phyloP scores from a whole-genome alignment of 148 eudicot species.

The Beta vulgaris region DNA sequence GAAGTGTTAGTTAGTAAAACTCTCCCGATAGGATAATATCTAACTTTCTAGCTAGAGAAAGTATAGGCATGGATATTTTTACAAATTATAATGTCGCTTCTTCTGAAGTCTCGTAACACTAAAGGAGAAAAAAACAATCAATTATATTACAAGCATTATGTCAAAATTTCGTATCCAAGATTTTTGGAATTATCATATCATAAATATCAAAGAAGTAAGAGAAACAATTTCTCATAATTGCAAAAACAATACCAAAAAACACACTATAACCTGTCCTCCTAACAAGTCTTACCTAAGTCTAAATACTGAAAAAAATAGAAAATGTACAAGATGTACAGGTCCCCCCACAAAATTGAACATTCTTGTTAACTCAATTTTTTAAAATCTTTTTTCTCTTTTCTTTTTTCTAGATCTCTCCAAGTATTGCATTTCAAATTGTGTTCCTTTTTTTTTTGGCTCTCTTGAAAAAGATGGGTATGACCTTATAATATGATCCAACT shows the following conservation, averaged over 20 bases:
- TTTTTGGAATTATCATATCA: conserved; percentile 19
- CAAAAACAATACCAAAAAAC: conserved; percentile 28
- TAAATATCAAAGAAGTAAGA: conserved; percentile 9
- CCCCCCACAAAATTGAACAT: conserved; percentile 28
- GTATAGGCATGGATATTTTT: no score
- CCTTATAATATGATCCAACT: conserved; percentile 5
- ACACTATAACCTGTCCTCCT: conserved; percentile 25
- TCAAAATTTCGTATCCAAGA: conserved; percentile 26
- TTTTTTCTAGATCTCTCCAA: not conserved
- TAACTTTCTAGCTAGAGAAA: no score
- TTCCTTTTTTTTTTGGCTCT: not conserved
- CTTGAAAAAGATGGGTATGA: conserved; percentile 7
- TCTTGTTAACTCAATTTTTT: conserved; percentile 8
- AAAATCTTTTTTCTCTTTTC: conserved; percentile 1
- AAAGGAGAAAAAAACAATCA: not conserved
- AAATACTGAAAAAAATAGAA: conserved; percentile 16
- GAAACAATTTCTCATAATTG: conserved; percentile 18
- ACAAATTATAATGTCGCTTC: no score
- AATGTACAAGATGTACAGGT: conserved; percentile 33
- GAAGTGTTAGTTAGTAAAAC: no score
- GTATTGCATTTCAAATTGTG: not conserved
- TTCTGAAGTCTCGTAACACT: not conserved
- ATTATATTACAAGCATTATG: not conserved
- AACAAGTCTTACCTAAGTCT: conserved; percentile 35
- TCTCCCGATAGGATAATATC: no score